These are phyloP conservation scores for Ophiocordyceps robertsii DNA, from an alignment of 2,329 filamentous ascomycete genomes.

Conservation along the genomic window DNA sequence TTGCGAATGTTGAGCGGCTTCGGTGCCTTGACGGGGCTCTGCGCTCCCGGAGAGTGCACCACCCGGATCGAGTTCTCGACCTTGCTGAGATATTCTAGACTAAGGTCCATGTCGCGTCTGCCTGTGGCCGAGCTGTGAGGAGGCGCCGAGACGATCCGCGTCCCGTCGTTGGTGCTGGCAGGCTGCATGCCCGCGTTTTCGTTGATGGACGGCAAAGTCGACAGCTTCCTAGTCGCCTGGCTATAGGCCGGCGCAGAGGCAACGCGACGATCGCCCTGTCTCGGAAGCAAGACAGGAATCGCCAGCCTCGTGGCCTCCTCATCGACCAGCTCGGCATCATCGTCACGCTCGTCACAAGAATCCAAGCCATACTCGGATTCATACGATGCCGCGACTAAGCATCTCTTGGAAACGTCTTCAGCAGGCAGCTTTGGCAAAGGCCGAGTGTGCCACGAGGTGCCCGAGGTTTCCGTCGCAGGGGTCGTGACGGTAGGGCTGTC, in stretches of 20 bases:
- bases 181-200: conserved; percentile 21
- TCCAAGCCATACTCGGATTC: conserved; percentile 9
- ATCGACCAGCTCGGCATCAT: conserved; percentile 6
- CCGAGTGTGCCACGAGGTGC: conserved; percentile 29
- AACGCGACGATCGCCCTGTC: conserved; percentile 28
- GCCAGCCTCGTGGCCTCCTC: conserved; percentile 15
- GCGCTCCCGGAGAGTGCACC: conserved; percentile 32
- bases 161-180: conserved; percentile 16
- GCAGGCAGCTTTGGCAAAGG: conserved; percentile 37
- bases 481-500: conserved; percentile 16
- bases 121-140: conserved; percentile 16
- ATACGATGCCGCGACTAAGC: conserved; percentile 6
- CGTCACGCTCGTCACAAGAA: conserved; percentile 12
- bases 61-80: conserved; percentile 40
- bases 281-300: conserved; percentile 16
- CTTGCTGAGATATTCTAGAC: conserved; percentile 30
- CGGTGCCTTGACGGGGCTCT: conserved; percentile 19
- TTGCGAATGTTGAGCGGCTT: conserved; percentile 29
- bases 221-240: conserved; percentile 21
- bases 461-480: conserved; percentile 15
- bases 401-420: conserved; percentile 10
- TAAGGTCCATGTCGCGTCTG: conserved; percentile 15
- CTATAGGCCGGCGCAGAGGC: conserved; percentile 38
- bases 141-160: conserved; percentile 33
- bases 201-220: conserved; percentile 34